These are phyloP conservation scores for Viola pubescens DNA, from an alignment of 441 rosid genomes.

Conservation along the genomic window DNA sequence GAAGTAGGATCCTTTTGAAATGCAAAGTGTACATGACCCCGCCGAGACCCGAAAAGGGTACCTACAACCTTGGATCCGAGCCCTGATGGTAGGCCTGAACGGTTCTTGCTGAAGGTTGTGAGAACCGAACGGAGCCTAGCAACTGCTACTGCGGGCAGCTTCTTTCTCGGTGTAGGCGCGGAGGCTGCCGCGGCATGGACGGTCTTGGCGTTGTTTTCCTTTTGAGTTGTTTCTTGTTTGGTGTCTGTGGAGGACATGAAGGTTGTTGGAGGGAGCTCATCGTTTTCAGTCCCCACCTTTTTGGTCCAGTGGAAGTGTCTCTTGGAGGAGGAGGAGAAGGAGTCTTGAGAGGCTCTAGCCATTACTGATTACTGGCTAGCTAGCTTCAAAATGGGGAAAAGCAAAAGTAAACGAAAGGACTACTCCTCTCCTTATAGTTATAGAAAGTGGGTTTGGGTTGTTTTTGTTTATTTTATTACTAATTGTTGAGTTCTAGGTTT, in stretches of 20 bases:
- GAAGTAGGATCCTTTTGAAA: slow-evolving; percentile 73
- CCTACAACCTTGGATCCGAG: slow-evolving; percentile 69
- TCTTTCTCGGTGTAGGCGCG: slow-evolving; percentile 43
- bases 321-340: slow-evolving; percentile 57
- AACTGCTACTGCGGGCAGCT: slow-evolving; percentile 63
- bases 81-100: slow-evolving; percentile 32
- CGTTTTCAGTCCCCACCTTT: slow-evolving; percentile 54
- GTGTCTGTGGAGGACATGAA: slow-evolving; percentile 28
- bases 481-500: slow-evolving; percentile 28
- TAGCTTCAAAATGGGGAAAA: slow-evolving; percentile 10
- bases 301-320: slow-evolving; percentile 87
- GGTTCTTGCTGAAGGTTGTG: slow-evolving; percentile 40
- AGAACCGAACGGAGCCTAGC: slow-evolving; percentile 76
- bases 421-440: slow-evolving; percentile 11
- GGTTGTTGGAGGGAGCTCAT: slow-evolving; percentile 27
- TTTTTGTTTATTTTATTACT: slow-evolving; percentile 12
- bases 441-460: slow-evolving; percentile 6
- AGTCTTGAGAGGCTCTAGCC: slow-evolving; percentile 52
- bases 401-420: slow-evolving; percentile 3
- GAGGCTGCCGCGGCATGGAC: slow-evolving; percentile 11
- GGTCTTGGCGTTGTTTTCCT: slow-evolving; percentile 13
- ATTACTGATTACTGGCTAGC: slow-evolving; percentile 20
- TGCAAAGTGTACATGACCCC: slow-evolving; percentile 90
- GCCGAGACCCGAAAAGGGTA: slow-evolving; percentile 76
- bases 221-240: slow-evolving; percentile 22